Conservation (phyloP, 2,329 filamentous ascomycete species). For the Huntiella decipiens region DNA sequence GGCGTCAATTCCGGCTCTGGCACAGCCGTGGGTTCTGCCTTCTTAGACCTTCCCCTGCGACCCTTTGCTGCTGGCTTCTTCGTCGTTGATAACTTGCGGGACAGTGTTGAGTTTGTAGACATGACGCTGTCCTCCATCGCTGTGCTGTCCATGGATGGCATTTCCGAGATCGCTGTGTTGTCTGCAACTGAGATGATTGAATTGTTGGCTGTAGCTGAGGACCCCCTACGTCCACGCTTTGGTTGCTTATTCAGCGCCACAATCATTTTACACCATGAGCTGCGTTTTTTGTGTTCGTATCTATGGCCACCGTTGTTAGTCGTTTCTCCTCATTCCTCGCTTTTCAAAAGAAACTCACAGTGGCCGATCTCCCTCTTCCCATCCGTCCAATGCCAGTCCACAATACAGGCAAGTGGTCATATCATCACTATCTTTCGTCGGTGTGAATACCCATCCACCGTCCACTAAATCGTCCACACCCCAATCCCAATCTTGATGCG, state of each 20-base stretch:
- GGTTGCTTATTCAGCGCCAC: slow-evolving; percentile 43
- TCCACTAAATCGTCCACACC: slow-evolving; percentile 82
- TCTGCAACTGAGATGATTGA: slow-evolving; percentile 47
- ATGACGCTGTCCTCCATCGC: slow-evolving; percentile 39
- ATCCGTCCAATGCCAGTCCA: slow-evolving; percentile 72
- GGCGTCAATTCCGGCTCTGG: slow-evolving; percentile 15
- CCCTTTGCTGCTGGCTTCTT: slow-evolving; percentile 32
- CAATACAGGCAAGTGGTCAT: slow-evolving; percentile 87
- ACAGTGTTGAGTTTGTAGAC: slow-evolving; percentile 30
- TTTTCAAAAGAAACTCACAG: slow-evolving; percentile 33
- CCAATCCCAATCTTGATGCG: slow-evolving; percentile 83
- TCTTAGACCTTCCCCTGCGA: slow-evolving; percentile 25
- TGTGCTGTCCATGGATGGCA: slow-evolving; percentile 17
- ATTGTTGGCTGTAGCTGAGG: slow-evolving; percentile 38
- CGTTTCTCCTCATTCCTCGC: not conserved
- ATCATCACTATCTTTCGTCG: slow-evolving; percentile 64
- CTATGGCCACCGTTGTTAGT: slow-evolving; percentile 26
- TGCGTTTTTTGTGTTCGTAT: slow-evolving; percentile 69
- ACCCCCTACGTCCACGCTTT: slow-evolving; percentile 32
- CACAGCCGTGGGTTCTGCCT: slow-evolving; percentile 26
- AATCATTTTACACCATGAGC: slow-evolving; percentile 70
- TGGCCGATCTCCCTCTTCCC: slow-evolving; percentile 85
- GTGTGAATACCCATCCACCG: slow-evolving; percentile 87
- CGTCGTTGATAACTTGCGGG: slow-evolving; percentile 25
- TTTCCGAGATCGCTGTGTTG: slow-evolving; percentile 31